A percentile compares a stretch with the other conserved stretches of the same genome.
These are phyloP conservation scores for Diaporthe nobilis DNA, from an alignment of 2,329 filamentous ascomycete species.

Conservation along the genomic window DNA sequence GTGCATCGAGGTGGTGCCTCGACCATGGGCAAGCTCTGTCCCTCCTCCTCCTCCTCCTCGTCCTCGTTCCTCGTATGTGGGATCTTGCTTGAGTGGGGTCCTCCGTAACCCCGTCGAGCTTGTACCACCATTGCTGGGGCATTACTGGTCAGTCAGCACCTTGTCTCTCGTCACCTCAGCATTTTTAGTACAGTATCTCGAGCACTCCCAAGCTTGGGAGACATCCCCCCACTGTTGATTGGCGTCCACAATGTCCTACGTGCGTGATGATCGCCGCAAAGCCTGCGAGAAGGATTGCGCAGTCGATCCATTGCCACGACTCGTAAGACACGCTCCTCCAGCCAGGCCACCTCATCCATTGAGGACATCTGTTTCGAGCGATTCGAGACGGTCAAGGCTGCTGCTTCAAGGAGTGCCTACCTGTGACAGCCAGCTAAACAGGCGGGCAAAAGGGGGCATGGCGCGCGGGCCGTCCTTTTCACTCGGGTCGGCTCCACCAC, in stretches of 20 bases:
- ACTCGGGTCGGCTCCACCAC: conserved; percentile 31
- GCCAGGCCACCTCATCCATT: conserved; percentile 17
- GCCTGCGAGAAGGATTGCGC: conserved; percentile 10
- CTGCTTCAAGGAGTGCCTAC: conserved; percentile 31
- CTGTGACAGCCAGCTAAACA: conserved; percentile 30
- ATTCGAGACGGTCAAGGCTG: conserved; percentile 28
- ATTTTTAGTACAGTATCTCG: conserved; percentile 12
- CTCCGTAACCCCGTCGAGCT: conserved; percentile 27
- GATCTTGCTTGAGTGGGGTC: conserved; percentile 27
- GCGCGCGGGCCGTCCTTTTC: conserved; percentile 35
- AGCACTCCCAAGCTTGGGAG: neutral
- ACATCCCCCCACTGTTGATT: neutral
- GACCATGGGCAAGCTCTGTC: conserved; percentile 23
- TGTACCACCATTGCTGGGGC: conserved; percentile 20
- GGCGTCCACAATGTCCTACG: conserved; percentile 15
- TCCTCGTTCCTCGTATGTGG: conserved; percentile 22
- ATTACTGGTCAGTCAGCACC: conserved; percentile 7
- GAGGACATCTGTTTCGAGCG: conserved; percentile 29
- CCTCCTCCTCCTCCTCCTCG: neutral
- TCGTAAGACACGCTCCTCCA: conserved; percentile 23
- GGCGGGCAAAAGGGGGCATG: conserved; percentile 29
- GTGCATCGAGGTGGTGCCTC: conserved; percentile 16
- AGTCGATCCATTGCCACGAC: conserved; percentile 25
- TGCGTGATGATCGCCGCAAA: conserved; percentile 28
- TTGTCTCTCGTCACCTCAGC: conserved; percentile 22